phyloP scores from a whole-genome alignment of 2,329 filamentous ascomycete genomes.

The Lachnellula arida region DNA sequence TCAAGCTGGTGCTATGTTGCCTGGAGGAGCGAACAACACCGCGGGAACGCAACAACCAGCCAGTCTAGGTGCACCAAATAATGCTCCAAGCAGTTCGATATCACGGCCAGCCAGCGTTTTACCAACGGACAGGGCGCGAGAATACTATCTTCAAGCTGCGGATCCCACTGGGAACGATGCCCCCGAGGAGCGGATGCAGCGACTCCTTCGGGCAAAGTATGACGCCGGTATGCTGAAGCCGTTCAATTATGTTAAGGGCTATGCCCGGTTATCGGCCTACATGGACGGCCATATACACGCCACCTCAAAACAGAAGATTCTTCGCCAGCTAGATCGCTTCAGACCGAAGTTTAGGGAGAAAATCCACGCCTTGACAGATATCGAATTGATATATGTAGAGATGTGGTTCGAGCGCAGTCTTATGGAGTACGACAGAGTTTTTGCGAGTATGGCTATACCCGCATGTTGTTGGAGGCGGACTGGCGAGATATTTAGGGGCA shows the following conservation, averaged over 20 bases:
- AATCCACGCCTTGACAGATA: conserved; percentile 86
- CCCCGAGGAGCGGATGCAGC: conserved; percentile 92
- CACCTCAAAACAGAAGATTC: conserved; percentile 81
- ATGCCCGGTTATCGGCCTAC: conserved; percentile 82
- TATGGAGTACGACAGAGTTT: conserved; percentile 97
- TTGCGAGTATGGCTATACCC: conserved; percentile 97
- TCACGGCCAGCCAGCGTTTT: conserved; percentile 57
- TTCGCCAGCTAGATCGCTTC: conserved; percentile 87
- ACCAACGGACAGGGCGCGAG: conserved; percentile 59
- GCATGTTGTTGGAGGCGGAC: conserved; percentile 97
- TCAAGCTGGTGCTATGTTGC: conserved; percentile 43
- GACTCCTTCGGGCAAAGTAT: conserved; percentile 90
- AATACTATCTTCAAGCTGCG: conserved; percentile 96
- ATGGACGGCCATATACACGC: conserved; percentile 85
- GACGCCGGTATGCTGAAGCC: conserved; percentile 91
- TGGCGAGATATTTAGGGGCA: conserved; percentile 94
- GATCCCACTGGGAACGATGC: conserved; percentile 84
- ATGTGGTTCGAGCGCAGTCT: conserved; percentile 98
- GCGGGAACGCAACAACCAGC: conserved; percentile 33
- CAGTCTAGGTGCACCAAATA: conserved; percentile 27
- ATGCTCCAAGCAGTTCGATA: conserved; percentile 48
- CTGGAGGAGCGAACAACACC: conserved; percentile 43
- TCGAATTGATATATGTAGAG: conserved; percentile 90
- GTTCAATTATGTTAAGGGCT: conserved; percentile 98
- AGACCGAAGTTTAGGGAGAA: conserved; percentile 94